Percentiles rank a stretch among this genome's conserved stretches.
Evolutionary conservation across 495 filamentous ascomycete genomes (phyloP).

Genomic region (Friedmanniomyces simplex): DNA sequence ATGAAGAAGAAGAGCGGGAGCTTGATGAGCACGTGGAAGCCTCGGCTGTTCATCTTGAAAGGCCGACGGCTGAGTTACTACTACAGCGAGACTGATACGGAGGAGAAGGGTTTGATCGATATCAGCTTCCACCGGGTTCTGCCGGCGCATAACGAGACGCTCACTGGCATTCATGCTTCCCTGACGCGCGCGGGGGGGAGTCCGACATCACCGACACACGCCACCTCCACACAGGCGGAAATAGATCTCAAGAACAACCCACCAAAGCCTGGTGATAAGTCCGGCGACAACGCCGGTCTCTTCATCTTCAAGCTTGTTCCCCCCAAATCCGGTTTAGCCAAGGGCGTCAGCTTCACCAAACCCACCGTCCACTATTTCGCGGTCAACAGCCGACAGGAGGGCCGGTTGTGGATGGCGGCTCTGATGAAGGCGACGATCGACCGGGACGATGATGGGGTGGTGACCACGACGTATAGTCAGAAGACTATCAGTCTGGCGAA

Average conservation of each 20-base stretch:
- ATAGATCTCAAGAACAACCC: slow-evolving; percentile 27
- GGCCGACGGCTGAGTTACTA: slow-evolving; percentile 91
- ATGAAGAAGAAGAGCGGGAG: slow-evolving; percentile 99
- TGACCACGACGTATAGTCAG: slow-evolving; percentile 87
- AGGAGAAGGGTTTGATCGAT: slow-evolving; percentile 93
- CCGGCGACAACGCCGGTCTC: slow-evolving; percentile 34
- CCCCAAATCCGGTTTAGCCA: slow-evolving; percentile 74
- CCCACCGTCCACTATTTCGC: slow-evolving; percentile 97
- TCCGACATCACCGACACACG: slow-evolving; percentile 59
- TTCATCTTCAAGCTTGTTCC: slow-evolving; percentile 99
- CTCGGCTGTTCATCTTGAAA: slow-evolving; percentile 83
- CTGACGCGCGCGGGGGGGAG: slow-evolving; percentile 72
- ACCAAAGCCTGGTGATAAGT: slow-evolving; percentile 20
- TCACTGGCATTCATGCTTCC: slow-evolving; percentile 83
- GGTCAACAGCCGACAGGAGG: slow-evolving; percentile 76
- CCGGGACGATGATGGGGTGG: slow-evolving; percentile 64
- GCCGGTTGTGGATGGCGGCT: slow-evolving; percentile 95
- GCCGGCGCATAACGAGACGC: slow-evolving; percentile 81
- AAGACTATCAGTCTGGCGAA: slow-evolving; percentile 85
- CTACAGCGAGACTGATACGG: slow-evolving; percentile 81
- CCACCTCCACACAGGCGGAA: slow-evolving; percentile 43
- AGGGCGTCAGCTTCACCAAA: slow-evolving; percentile 93
- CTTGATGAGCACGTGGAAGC: slow-evolving; percentile 94
- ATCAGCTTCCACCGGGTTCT: slow-evolving; percentile 94
- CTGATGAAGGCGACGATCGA: slow-evolving; percentile 99